Evolutionary conservation across 73 alveolate species (phyloP).

Genomic region (Blepharisma japonicum): DNA sequence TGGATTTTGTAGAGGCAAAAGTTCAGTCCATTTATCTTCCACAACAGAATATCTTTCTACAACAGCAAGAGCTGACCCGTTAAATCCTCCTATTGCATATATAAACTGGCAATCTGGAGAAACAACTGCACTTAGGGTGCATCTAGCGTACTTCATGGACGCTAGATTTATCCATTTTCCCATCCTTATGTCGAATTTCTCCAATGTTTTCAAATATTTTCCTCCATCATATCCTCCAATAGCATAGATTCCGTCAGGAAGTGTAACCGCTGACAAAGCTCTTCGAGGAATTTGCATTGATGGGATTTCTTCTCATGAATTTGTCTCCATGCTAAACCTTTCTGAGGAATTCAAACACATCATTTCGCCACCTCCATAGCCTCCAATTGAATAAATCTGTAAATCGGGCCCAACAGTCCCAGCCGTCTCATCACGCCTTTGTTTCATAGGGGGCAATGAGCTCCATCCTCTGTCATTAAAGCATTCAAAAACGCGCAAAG

Average conservation of each 20-base stretch:
- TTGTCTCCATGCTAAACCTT: slow-evolving; percentile 61
- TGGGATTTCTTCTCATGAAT: slow-evolving; percentile 77
- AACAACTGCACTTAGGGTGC: slow-evolving; percentile 82
- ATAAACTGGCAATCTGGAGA: slow-evolving; percentile 70
- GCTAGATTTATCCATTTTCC: slow-evolving; percentile 69
- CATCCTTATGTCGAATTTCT: slow-evolving; percentile 53
- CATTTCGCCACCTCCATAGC: slow-evolving; percentile 76
- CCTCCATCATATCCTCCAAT: slow-evolving; percentile 88
- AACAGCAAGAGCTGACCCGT: slow-evolving; percentile 67
- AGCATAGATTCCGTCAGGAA: slow-evolving; percentile 95
- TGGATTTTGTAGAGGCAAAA: slow-evolving; percentile 61
- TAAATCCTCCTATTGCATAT: slow-evolving; percentile 89
- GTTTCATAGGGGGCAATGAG: slow-evolving; percentile 60
- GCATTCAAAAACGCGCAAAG: slow-evolving; percentile 55
- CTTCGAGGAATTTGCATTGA: slow-evolving; percentile 81
- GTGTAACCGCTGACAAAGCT: slow-evolving; percentile 85
- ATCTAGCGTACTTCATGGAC: slow-evolving; percentile 69
- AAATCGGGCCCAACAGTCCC: slow-evolving; percentile 65
- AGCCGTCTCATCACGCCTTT: slow-evolving; percentile 78
- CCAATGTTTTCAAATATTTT: slow-evolving; percentile 4
- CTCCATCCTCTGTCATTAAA: slow-evolving; percentile 66
- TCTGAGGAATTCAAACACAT: slow-evolving; percentile 80
- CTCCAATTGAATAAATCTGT: slow-evolving; percentile 79
- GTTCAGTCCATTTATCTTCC: slow-evolving; percentile 77
- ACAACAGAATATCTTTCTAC: slow-evolving; percentile 83